Conservation (phyloP, 345 rosid genomes). For the Sonneratia alba region DNA sequence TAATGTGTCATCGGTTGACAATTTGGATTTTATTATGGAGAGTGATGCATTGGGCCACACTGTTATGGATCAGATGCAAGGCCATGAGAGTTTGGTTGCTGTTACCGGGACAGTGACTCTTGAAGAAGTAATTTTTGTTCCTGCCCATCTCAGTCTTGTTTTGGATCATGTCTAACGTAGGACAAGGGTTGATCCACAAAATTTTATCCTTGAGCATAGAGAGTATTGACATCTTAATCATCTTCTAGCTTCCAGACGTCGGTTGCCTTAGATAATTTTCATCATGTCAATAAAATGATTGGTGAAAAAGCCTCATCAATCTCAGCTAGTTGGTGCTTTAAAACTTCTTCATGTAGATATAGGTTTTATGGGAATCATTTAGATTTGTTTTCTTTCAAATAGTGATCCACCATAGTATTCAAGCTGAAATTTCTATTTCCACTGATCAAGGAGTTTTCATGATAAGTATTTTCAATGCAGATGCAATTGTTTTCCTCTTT, state of each 20-base stretch:
- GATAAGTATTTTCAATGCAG: not conserved
- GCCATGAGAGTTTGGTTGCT: constrained; percentile 83
- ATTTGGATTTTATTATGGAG: constrained; percentile 96
- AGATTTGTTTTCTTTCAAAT: not conserved
- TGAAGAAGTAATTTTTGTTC: constrained; percentile 54
- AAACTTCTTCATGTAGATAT: not conserved
- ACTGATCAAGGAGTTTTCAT: not conserved
- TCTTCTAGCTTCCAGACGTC: not conserved
- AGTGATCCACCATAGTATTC: not conserved
- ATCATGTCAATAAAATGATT: not conserved
- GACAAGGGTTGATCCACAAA: not conserved
- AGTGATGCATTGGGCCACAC: constrained; percentile 94
- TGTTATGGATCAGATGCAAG: constrained; percentile 97
- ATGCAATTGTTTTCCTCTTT: not conserved
- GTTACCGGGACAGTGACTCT: constrained; percentile 88
- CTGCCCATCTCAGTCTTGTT: not conserved
- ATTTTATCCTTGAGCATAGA: not conserved
- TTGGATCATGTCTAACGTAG: not conserved
- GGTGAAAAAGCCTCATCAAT: not conserved
- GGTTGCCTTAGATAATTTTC: not conserved
- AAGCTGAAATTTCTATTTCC: not conserved
- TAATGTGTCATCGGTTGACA: constrained; percentile 96
- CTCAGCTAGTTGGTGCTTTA: not conserved
- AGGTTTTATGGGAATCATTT: not conserved
- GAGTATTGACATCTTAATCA: not conserved